These are phyloP conservation scores for Cutaneotrichosporon spelunceum DNA, from an alignment of 1,284 basidiomycete genomes.

Conservation along the genomic window DNA sequence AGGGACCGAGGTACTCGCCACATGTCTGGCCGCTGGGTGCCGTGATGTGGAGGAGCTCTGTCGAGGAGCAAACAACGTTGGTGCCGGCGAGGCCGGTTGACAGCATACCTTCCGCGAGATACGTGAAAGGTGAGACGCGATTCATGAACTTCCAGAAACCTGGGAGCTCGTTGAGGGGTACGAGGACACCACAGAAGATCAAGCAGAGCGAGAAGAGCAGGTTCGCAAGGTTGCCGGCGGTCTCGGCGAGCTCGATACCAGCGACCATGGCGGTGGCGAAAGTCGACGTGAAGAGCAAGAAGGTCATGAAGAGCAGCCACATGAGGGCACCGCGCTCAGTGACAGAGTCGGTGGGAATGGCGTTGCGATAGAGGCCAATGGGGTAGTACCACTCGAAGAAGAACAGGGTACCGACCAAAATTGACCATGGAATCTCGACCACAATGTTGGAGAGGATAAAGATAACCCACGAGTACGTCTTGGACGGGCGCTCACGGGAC, in stretches of 20 bases:
- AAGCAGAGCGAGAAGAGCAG: constrained; percentile 52
- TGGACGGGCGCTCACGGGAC: constrained; percentile 67
- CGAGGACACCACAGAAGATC: constrained; percentile 65
- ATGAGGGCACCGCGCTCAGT: constrained; percentile 44
- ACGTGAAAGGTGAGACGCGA: constrained; percentile 68
- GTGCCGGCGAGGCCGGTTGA: constrained; percentile 58
- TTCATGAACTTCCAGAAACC: constrained; percentile 82
- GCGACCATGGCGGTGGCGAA: constrained; percentile 50
- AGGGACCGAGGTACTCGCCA: constrained; percentile 48
- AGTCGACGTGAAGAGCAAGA: constrained; percentile 52
- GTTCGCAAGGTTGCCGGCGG: constrained; percentile 52
- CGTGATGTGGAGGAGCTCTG: constrained; percentile 50
- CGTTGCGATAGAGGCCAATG: constrained; percentile 50
- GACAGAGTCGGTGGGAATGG: constrained; percentile 40
- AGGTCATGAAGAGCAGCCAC: constrained; percentile 46
- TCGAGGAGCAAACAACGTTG: constrained; percentile 48
- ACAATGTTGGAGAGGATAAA: constrained; percentile 55
- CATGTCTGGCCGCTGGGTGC: constrained; percentile 52
- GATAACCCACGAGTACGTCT: constrained; percentile 79
- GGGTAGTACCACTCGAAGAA: constrained; percentile 55
- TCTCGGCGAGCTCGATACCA: constrained; percentile 49
- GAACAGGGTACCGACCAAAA: constrained; percentile 55
- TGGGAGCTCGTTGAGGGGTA: constrained; percentile 54
- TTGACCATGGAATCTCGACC: constrained; percentile 50
- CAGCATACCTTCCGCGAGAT: constrained; percentile 52